phyloP scores from a whole-genome alignment of 1,139 yeast species.

The Saccharomycopsis phalli region DNA sequence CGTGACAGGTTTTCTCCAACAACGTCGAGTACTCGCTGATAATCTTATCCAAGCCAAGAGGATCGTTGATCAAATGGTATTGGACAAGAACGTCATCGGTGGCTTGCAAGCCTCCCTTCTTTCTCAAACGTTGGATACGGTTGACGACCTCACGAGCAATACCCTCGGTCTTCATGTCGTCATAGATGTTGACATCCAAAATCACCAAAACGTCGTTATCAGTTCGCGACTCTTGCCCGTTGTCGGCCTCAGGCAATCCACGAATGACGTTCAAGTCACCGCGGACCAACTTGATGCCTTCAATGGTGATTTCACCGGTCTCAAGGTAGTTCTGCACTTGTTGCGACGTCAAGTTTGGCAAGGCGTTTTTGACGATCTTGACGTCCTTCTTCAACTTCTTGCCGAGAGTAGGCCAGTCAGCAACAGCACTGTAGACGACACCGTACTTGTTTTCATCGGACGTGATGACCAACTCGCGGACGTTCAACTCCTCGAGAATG shows the following conservation, averaged over 20 bases:
- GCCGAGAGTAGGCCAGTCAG: constrained; percentile 98
- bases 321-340: constrained; percentile 72
- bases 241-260: constrained; percentile 60
- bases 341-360: constrained; percentile 70
- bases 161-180: constrained; percentile 88
- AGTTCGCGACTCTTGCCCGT: constrained; percentile 79
- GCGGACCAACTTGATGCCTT: constrained; percentile 75
- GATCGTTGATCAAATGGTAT: constrained; percentile 62
- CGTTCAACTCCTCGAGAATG: constrained; percentile 84
- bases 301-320: constrained; percentile 72
- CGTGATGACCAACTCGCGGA: constrained; percentile 80
- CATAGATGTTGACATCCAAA: constrained; percentile 79
- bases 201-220: constrained; percentile 85
- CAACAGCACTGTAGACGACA: constrained; percentile 87
- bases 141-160: constrained; percentile 92
- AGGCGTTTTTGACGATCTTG: constrained; percentile 87
- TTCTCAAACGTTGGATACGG: constrained; percentile 95
- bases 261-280: constrained; percentile 90
- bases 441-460: constrained; percentile 87
- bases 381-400: constrained; percentile 93
- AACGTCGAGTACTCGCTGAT: constrained; percentile 57
- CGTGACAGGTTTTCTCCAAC: constrained; percentile 69
- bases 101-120: constrained; percentile 89
- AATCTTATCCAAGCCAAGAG: constrained; percentile 58
- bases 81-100: constrained; percentile 93